Base-by-base conservation (phyloP, 2,329 filamentous ascomycete genomes). In the Fusarium papillatum region DNA sequence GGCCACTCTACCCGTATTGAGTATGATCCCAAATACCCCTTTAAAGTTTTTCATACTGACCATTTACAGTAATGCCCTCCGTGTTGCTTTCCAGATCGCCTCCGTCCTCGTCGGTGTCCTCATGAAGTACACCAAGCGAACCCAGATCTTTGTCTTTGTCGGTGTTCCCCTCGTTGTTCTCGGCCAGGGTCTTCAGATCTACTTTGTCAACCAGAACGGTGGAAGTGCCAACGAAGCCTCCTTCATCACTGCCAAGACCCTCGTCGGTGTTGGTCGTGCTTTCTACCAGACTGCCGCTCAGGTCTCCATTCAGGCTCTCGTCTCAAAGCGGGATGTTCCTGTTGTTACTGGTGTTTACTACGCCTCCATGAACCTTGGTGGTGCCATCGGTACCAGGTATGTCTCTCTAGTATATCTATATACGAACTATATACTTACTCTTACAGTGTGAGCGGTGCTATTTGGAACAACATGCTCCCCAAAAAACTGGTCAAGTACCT, bases 1-100 rank as follows among this genome's bases (percentile, higher is more conserved):
- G 84, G 82, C 0, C 78, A 82, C 9, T 81, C 84, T 0, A 85
- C 83, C 7, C 83, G 84, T 16, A 85, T 83, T 10, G 82, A 83
- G 81, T 83, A 77, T 22, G 60, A 7, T 0, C 0, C 8, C 3
- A 14, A 0, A 10, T 7, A 0, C 1, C 2, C 8, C 5, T 6
- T 8, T 10, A 17, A 29, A 29, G 26, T 29, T 29, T 29, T 29
- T 29, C 26, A 41, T 41, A 16, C 55, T 67, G 2, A 74, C 31
- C 0, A 16, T 48, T 2, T 0, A 1, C 29, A 82, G 81, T 36
- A 83, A 83, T 36, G 71, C 79, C 2, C 76, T 82, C 19, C 77
- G 80, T 4, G 80, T 86, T 3, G 79, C 84, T 11, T 85, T 84
- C 64, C 83, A 86, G 59, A 82, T 85, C 7, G 78, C 80, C 0